phyloP scores from a whole-genome alignment of 2,329 filamentous ascomycete genomes.

The Magnaporthiopsis incrustans region DNA sequence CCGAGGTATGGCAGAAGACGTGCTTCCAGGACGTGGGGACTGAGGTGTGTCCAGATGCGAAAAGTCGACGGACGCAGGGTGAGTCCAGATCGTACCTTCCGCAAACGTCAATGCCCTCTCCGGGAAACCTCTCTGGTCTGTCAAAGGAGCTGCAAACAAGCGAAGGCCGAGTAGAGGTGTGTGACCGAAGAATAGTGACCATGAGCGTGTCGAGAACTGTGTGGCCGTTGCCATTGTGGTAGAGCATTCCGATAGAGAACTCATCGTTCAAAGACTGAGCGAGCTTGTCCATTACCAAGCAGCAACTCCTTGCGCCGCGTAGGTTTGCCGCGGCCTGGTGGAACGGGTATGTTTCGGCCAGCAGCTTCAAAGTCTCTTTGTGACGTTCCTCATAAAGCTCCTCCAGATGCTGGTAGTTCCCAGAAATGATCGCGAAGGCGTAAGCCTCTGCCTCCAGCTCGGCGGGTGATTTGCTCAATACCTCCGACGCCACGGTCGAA shows the following conservation, averaged over 20 bases:
- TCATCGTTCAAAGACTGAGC: accelerated
- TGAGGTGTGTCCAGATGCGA: not conserved
- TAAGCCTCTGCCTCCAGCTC: not conserved
- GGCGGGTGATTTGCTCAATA: not conserved
- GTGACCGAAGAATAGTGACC: slow-evolving; percentile 8
- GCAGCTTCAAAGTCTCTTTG: too few relatives aligned
- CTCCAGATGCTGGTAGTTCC: not conserved
- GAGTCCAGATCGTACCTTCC: slow-evolving; percentile 9
- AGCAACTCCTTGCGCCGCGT: slow-evolving; percentile 6
- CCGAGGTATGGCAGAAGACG: slow-evolving; percentile 11
- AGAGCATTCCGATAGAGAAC: not conserved
- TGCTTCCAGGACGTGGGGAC: slow-evolving; percentile 11
- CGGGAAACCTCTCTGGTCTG: slow-evolving; percentile 2
- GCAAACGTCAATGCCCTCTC: slow-evolving; percentile 10
- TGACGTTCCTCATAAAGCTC: too few relatives aligned
- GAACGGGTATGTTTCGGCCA: not conserved
- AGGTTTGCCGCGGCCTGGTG: slow-evolving; percentile 8
- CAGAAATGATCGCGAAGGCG: not conserved
- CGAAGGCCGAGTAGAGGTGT: not conserved
- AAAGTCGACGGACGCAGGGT: slow-evolving; percentile 5
- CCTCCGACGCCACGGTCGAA: not conserved
- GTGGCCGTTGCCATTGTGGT: slow-evolving; percentile 1
- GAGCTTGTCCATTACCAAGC: not conserved
- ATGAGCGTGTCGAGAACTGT: slow-evolving; percentile 7
- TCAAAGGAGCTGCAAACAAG: slow-evolving; percentile 7